Evolutionary conservation across 495 filamentous ascomycete genomes (phyloP).

Genomic region (Sabuloglossum arenarium): DNA sequence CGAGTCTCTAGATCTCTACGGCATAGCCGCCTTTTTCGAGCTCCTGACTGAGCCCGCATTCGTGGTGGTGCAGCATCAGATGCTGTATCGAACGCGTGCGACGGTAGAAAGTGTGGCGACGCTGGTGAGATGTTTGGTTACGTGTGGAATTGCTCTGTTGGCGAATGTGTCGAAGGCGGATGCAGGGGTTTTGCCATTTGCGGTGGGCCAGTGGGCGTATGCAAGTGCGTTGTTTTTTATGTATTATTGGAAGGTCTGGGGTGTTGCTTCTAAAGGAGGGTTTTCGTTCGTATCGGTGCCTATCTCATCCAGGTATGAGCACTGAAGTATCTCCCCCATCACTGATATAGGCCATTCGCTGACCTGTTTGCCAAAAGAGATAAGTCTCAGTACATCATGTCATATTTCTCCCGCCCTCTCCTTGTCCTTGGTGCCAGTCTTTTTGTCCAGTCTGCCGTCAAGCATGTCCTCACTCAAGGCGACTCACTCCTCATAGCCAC

Average conservation of each 20-base stretch:
- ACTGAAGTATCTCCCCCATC: background rate
- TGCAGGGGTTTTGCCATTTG: conserved; percentile 70
- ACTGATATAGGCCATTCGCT: background rate
- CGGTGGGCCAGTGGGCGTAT: conserved; percentile 67
- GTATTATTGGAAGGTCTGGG: conserved; percentile 33
- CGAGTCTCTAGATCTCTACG: conserved; percentile 44
- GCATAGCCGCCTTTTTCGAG: conserved; percentile 56
- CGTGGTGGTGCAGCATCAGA: conserved; percentile 55
- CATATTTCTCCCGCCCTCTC: conserved; percentile 44
- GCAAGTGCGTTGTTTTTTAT: conserved; percentile 41
- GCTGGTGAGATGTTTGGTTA: conserved; percentile 49
- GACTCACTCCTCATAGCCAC: conserved; percentile 71
- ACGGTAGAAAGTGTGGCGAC: conserved; percentile 62
- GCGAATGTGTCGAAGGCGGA: conserved; percentile 24
- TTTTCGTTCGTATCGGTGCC: conserved; percentile 35
- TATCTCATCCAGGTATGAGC: conserved; percentile 24
- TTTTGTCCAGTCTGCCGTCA: conserved; percentile 70
- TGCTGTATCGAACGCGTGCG: conserved; percentile 61
- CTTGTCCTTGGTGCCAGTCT: conserved; percentile 50
- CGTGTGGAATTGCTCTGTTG: conserved; percentile 42
- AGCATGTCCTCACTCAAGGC: conserved; percentile 84
- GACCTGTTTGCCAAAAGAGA: background rate
- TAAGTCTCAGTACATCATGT: conserved; percentile 25
- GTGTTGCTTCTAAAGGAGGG: conserved; percentile 20
- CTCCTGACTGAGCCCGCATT: conserved; percentile 71